phyloP scores from a whole-genome alignment of 108 stramenopile species.

The Discostella pseudostelligera region DNA sequence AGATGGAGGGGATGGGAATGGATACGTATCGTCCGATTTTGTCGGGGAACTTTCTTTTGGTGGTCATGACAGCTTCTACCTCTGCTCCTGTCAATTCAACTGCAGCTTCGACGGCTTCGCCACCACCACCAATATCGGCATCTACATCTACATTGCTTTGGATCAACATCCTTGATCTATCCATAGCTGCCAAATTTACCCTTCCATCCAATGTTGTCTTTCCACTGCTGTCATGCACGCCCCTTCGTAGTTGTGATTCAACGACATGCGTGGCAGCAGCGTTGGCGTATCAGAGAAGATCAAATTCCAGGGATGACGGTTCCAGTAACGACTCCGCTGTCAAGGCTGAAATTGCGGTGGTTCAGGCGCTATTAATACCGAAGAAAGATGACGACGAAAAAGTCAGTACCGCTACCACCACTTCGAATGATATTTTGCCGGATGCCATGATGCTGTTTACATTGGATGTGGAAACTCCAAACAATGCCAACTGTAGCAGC shows the following conservation, averaged over 20 bases:
- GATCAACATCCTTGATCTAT: conserved; percentile 30
- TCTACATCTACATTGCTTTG: background rate
- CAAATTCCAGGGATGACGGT: background rate
- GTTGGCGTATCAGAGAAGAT: conserved; percentile 26
- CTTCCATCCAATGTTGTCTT: background rate
- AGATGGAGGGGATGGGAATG: conserved; percentile 1
- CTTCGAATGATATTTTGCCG: no score
- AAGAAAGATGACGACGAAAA: background rate
- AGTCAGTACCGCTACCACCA: background rate
- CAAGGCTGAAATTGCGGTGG: conserved; percentile 12
- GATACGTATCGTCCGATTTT: conserved; percentile 9
- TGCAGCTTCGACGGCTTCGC: no score
- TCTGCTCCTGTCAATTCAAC: background rate
- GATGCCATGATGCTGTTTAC: no score
- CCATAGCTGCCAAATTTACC: conserved; percentile 8
- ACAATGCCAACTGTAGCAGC: background rate
- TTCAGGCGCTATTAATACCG: conserved; percentile 10
- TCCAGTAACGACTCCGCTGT: background rate
- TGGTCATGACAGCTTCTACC: background rate
- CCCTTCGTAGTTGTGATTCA: conserved; percentile 10
- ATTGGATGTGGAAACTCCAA: conserved; percentile 6
- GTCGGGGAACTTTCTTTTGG: background rate
- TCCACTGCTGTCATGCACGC: conserved; percentile 11
- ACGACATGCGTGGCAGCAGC: conserved; percentile 22
- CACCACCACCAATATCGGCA: background rate